phyloP scores from a whole-genome alignment of 306 rosid genomes.

The Glycine soja region DNA sequence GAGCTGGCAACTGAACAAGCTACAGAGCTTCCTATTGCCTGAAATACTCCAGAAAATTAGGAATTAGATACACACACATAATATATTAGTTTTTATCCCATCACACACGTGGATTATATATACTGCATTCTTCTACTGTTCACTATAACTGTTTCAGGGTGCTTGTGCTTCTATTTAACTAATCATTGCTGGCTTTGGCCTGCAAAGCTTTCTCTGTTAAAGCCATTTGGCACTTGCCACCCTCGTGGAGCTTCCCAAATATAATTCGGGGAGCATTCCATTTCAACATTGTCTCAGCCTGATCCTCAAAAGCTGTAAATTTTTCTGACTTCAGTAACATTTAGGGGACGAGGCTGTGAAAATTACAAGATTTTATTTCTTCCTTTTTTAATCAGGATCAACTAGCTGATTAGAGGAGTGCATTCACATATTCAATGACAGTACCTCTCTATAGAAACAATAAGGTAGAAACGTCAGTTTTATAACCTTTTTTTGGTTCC shows the following conservation, averaged over 20 bases:
- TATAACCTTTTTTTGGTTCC: not conserved
- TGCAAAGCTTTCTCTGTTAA: constrained; percentile 57
- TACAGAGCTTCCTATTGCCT: no score
- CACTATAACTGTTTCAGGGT: constrained; percentile 39
- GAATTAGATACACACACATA: no score
- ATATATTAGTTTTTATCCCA: constrained; percentile 35
- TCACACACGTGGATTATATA: constrained; percentile 31
- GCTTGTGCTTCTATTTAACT: constrained; percentile 44
- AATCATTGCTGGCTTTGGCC: constrained; percentile 61
- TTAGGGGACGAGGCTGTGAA: constrained; percentile 41
- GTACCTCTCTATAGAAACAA: constrained; percentile 38
- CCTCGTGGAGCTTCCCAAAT: constrained; percentile 13
- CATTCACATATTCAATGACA: not conserved
- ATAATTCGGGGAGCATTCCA: not conserved
- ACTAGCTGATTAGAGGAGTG: not conserved
- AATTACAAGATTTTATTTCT: not conserved
- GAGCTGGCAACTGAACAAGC: no score
- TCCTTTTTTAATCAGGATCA: no score
- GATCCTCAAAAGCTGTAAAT: constrained; percentile 40
- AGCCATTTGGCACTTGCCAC: constrained; percentile 78
- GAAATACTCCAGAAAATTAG: no score
- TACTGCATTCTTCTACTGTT: constrained; percentile 10
- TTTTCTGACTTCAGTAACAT: constrained; percentile 37
- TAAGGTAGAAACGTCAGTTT: constrained; percentile 45
- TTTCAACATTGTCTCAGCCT: constrained; percentile 42